Conservation (phyloP, 768 basidiomycete species). For the Tricholoma bakamatsutake region DNA sequence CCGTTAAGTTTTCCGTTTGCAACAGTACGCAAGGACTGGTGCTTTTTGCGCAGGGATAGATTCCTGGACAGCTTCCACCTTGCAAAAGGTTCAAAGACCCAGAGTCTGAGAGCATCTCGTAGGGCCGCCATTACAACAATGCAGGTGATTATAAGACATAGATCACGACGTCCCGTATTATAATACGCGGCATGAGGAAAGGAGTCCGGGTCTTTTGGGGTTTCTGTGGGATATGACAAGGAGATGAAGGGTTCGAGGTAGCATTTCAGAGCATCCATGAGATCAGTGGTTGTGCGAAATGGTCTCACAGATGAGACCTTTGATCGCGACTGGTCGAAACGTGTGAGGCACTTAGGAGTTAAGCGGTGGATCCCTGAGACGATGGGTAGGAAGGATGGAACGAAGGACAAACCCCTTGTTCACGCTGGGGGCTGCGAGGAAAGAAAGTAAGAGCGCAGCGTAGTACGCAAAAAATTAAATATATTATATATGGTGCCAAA, state of each 20-base stretch:
- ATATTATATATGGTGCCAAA: neutral
- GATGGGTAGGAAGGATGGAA: neutral
- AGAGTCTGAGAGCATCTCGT: slow-evolving; percentile 72
- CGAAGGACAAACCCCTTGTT: neutral
- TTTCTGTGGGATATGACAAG: slow-evolving; percentile 61
- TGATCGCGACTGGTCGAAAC: neutral
- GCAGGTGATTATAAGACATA: slow-evolving; percentile 74
- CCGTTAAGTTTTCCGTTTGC: slow-evolving; percentile 25
- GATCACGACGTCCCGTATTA: slow-evolving; percentile 65
- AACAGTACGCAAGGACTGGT: slow-evolving; percentile 11
- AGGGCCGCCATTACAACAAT: slow-evolving; percentile 84
- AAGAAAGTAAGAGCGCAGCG: neutral
- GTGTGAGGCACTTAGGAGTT: neutral
- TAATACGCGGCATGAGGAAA: slow-evolving; percentile 71
- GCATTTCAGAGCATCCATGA: slow-evolving; percentile 21
- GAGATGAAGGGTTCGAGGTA: slow-evolving; percentile 63
- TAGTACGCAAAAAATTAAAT: neutral
- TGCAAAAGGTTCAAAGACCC: slow-evolving; percentile 77
- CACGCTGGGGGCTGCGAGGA: neutral
- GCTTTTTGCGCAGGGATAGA: slow-evolving; percentile 27
- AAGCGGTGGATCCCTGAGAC: neutral
- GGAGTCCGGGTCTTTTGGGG: slow-evolving; percentile 59
- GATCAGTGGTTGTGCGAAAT: neutral
- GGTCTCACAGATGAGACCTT: neutral
- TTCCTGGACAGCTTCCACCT: slow-evolving; percentile 64